Conservation (phyloP, 495 filamentous ascomycete species). For the Aspergillus sclerotioniger region DNA sequence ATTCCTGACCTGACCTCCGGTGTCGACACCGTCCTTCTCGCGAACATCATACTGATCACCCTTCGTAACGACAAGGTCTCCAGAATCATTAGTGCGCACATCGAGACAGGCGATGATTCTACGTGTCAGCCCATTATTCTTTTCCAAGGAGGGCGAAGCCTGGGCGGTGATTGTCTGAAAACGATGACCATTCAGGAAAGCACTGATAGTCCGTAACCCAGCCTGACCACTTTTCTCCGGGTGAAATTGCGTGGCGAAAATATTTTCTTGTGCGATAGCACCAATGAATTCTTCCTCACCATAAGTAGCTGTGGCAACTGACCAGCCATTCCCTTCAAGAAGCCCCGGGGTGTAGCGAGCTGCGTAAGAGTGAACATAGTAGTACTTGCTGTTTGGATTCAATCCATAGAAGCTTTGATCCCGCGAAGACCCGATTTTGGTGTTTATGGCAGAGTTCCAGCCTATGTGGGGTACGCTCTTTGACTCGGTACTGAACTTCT, state of each 20-base stretch:
- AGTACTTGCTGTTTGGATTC: conserved; percentile 82
- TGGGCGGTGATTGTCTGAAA: conserved; percentile 43
- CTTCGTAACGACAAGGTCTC: conserved; percentile 96
- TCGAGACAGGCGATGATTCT: conserved; percentile 94
- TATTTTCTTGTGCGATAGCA: conserved; percentile 76
- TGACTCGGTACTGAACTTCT: conserved; percentile 68
- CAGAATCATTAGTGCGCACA: conserved; percentile 92
- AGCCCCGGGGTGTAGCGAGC: conserved; percentile 68
- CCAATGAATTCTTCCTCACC: conserved; percentile 90
- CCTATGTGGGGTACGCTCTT: conserved; percentile 98
- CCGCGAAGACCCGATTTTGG: conserved; percentile 43
- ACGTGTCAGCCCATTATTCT: conserved; percentile 71
- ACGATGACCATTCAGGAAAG: conserved; percentile 71
- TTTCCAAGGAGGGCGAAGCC: conserved; percentile 23
- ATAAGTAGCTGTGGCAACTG: conserved; percentile 82
- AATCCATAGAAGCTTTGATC: conserved; percentile 69
- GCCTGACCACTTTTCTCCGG: conserved; percentile 95
- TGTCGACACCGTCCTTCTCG: conserved; percentile 64
- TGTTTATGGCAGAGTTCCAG: conserved; percentile 83
- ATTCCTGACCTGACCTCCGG: conserved; percentile 79
- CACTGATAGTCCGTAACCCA: conserved; percentile 75
- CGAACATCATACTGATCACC: conserved; percentile 99
- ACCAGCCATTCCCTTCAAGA: conserved; percentile 78
- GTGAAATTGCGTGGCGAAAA: conserved; percentile 94
- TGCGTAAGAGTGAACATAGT: conserved; percentile 96